phyloP scores from a whole-genome alignment of 192 early-diverging fungal species.

The Geranomyces variabilis region DNA sequence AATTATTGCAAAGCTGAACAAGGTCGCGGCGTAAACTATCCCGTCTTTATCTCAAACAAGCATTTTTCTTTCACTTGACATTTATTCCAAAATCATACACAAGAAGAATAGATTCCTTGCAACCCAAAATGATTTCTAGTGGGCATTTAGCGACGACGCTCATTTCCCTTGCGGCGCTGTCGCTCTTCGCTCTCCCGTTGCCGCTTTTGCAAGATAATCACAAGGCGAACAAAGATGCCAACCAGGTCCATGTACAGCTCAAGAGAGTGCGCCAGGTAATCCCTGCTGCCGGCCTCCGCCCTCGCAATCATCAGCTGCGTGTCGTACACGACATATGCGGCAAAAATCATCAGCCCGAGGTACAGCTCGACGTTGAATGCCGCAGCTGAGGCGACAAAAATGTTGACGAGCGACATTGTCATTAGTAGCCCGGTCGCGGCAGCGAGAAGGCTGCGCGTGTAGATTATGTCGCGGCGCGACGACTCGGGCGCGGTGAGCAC shows the following conservation, averaged over 20 bases:
- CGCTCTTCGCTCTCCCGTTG: conserved; percentile 32
- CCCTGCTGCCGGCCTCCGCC: conserved; percentile 17
- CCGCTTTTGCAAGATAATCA: conserved; percentile 46
- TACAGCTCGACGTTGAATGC: conserved; percentile 55
- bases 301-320: conserved; percentile 59
- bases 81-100: no score
- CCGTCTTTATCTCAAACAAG: no score
- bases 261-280: conserved; percentile 16
- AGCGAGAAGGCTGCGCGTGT: conserved; percentile 37
- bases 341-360: conserved; percentile 54
- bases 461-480: conserved; percentile 34
- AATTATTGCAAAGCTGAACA: background rate
- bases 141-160: conserved; percentile 22
- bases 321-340: conserved; percentile 57
- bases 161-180: conserved; percentile 14
- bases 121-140: background rate
- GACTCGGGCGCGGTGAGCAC: conserved; percentile 35
- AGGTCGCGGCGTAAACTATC: background rate
- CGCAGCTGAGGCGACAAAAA: conserved; percentile 39
- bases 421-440: conserved; percentile 39
- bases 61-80: no score
- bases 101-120: no score
- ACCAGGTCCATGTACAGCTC: conserved; percentile 49
- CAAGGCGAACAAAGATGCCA: conserved; percentile 54
- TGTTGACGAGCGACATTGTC: conserved; percentile 46